Conservation (phyloP, 768 basidiomycete species). For the Plicaturopsis crispa region DNA sequence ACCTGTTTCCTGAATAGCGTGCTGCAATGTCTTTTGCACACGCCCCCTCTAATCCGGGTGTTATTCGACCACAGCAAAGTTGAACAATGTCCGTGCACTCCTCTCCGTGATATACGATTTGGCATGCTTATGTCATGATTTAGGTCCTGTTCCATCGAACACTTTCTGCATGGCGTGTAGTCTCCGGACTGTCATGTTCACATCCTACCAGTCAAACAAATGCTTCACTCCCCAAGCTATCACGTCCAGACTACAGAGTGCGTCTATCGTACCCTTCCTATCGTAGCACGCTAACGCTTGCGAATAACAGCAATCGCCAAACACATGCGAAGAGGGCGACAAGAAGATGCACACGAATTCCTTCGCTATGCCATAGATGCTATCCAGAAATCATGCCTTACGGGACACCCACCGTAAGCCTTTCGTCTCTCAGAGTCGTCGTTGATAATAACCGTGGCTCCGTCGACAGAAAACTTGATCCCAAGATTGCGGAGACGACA, state of each 20-base stretch:
- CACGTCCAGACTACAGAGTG: slow-evolving; percentile 64
- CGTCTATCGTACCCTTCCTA: slow-evolving; percentile 15
- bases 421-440: neutral
- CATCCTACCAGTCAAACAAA: slow-evolving; percentile 38
- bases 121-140: neutral
- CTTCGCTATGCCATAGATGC: slow-evolving; percentile 90
- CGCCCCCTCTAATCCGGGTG: slow-evolving; percentile 73
- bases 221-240: slow-evolving; percentile 62
- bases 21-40: slow-evolving; percentile 89
- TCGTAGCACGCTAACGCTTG: slow-evolving; percentile 7
- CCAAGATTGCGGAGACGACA: slow-evolving; percentile 72
- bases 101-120: neutral
- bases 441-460: too few relatives aligned
- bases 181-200: slow-evolving; percentile 48
- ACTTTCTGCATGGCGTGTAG: slow-evolving; percentile 78
- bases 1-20: slow-evolving; percentile 96
- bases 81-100: neutral
- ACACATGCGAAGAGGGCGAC: slow-evolving; percentile 82
- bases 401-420: slow-evolving; percentile 63
- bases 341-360: slow-evolving; percentile 98
- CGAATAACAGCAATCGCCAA: slow-evolving; percentile 73
- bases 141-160: slow-evolving; percentile 33
- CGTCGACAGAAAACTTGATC: slow-evolving; percentile 53
- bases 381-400: slow-evolving; percentile 77
- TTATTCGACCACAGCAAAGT: slow-evolving; percentile 39